Evolutionary conservation across 225 moss, liverwort and hornwort genomes (phyloP).

Genomic region (Physcomitrium patens): DNA sequence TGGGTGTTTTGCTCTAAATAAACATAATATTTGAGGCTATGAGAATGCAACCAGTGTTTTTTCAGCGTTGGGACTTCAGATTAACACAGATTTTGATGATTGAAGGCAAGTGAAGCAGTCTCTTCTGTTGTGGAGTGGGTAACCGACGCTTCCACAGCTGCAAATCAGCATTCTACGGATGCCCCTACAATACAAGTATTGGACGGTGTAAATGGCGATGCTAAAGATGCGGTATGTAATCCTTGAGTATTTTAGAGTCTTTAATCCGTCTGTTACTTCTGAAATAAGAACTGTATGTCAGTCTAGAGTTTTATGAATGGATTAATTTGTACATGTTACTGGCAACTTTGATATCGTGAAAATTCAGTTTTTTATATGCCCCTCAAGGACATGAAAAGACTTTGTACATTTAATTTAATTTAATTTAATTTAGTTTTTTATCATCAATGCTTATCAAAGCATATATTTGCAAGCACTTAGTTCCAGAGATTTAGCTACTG

Average conservation of each 20-base stretch:
- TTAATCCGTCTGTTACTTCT: too few relatives aligned
- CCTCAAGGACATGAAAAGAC: too few relatives aligned
- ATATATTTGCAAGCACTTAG: too few relatives aligned
- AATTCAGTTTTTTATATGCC: too few relatives aligned
- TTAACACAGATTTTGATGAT: slow-evolving; percentile 12
- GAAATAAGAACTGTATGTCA: too few relatives aligned
- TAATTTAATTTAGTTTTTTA: too few relatives aligned
- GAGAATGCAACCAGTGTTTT: background rate
- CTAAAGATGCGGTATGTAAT: slow-evolving; percentile 55
- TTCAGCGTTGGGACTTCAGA: background rate
- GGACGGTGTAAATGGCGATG: slow-evolving; percentile 41
- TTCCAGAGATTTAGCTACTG: too few relatives aligned
- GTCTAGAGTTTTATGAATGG: too few relatives aligned
- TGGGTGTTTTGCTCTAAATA: background rate
- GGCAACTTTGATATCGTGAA: too few relatives aligned
- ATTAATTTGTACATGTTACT: too few relatives aligned
- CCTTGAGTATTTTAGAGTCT: background rate
- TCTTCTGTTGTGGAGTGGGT: slow-evolving; percentile 61
- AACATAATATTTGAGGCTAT: background rate
- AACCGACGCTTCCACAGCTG: slow-evolving; percentile 54
- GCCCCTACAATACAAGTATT: slow-evolving; percentile 48
- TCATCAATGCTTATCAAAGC: too few relatives aligned
- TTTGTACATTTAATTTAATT: too few relatives aligned
- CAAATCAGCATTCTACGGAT: slow-evolving; percentile 59
- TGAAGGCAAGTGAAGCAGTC: slow-evolving; percentile 63